Percentiles rank a stretch among this genome's conserved stretches.
Evolutionary conservation across 2,329 filamentous ascomycete genomes (phyloP).

Genomic region (Didymella arachidicola): DNA sequence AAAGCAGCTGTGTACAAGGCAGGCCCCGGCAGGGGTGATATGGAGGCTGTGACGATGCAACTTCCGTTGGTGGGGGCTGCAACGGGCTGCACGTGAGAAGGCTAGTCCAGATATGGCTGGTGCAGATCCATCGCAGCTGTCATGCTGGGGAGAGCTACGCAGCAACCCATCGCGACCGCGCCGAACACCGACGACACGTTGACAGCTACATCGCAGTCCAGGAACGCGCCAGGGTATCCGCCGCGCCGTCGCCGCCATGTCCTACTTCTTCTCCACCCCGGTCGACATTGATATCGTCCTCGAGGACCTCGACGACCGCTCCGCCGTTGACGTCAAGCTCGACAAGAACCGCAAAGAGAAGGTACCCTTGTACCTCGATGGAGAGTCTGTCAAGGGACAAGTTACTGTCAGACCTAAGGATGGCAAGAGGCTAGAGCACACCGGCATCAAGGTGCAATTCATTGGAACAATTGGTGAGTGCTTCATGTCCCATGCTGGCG

Average conservation of each 20-base stretch:
- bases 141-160: conserved; percentile 23
- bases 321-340: conserved; percentile 96
- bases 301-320: conserved; percentile 90
- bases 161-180: conserved; percentile 22
- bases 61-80: conserved; percentile 10
- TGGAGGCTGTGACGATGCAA: conserved; percentile 22
- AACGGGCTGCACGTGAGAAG: conserved; percentile 24
- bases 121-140: conserved; percentile 25
- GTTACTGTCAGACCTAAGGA: conserved; percentile 97
- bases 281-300: conserved; percentile 99
- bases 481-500: conserved; percentile 3
- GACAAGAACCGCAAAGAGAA: conserved; percentile 98
- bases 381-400: conserved; percentile 95
- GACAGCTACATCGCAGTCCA: conserved; percentile 27
- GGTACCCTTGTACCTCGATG: conserved; percentile 95
- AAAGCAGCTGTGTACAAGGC: conserved; percentile 15
- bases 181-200: conserved; percentile 24
- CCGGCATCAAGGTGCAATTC: conserved; percentile 99
- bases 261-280: conserved; percentile 91
- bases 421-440: conserved; percentile 96
- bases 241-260: conserved; percentile 66
- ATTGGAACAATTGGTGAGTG: conserved; percentile 92
- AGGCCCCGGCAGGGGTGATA: neutral
- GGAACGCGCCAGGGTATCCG: conserved; percentile 20
- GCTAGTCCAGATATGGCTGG: conserved; percentile 11